phyloP scores from a whole-genome alignment of 768 basidiomycete species.

The Leucosporidium yakuticum region DNA sequence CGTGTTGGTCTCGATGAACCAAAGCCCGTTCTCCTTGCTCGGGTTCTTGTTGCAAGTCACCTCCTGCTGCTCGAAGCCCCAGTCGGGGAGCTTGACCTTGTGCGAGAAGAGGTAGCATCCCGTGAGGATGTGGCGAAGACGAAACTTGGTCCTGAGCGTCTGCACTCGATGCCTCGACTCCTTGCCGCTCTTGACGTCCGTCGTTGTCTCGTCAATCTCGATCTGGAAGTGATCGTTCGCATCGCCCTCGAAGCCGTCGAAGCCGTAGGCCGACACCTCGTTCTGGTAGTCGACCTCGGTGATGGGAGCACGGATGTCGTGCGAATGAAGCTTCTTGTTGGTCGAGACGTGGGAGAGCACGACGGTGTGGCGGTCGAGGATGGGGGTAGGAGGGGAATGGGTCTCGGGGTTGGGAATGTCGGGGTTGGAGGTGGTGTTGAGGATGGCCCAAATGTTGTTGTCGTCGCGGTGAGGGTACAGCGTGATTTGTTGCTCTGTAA shows the following conservation, averaged over 20 bases:
- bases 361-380: constrained; percentile 63
- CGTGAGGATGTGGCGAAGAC: constrained; percentile 72
- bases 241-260: constrained; percentile 76
- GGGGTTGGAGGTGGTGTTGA: constrained; percentile 58
- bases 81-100: constrained; percentile 94
- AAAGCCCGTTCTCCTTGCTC: constrained; percentile 75
- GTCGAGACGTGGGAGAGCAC: constrained; percentile 75
- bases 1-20: constrained; percentile 82
- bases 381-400: constrained; percentile 52
- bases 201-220: constrained; percentile 67
- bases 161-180: constrained; percentile 65
- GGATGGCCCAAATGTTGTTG: constrained; percentile 89
- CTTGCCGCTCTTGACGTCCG: constrained; percentile 51
- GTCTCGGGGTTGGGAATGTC: constrained; percentile 28
- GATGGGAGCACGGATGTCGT: constrained; percentile 88
- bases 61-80: constrained; percentile 98
- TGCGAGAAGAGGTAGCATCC: constrained; percentile 98
- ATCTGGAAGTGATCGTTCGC: constrained; percentile 75
- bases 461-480: constrained; percentile 96
- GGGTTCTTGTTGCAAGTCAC: constrained; percentile 99
- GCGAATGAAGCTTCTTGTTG: constrained; percentile 83
- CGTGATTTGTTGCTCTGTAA: constrained; percentile 90
- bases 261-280: constrained; percentile 91
- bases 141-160: constrained; percentile 74
- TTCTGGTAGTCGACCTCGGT: constrained; percentile 99